Evolutionary conservation across 2,329 filamentous ascomycete species (phyloP), one percentile per base, ranked within the genome.

Genomic region (Epichloe sp.): DNA sequence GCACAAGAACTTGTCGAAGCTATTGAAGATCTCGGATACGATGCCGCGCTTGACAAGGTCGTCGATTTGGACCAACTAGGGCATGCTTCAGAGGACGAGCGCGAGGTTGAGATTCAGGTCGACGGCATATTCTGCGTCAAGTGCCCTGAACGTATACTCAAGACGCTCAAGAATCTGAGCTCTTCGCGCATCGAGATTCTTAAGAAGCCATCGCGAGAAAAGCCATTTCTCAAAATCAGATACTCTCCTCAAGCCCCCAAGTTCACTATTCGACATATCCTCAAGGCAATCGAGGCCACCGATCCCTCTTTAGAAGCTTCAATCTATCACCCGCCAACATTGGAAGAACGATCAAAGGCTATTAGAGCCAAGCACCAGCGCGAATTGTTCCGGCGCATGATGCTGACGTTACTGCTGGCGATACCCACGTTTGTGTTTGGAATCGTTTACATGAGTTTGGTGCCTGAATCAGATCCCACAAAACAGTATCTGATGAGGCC

Each of bases 371-470:
- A 77, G 52, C 87, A 95, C 59, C 80, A 84, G 59, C 76, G 71
- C 23, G 76, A 82, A 35, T 77, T 94, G 14, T 66, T 90, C 0
- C 71, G 78, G 53, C 82, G 90, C n/a, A 75, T 88, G 15, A 62
- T 85, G 1, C 73, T 94, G 51, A 84, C 87, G 1, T 65, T 85
- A 31, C 59, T 83, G 26, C 71, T 85, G 5, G 83, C 85, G 19
- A 83, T 96, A 44, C 90, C 91, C 2, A 88, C 87, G 0, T 90
- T 96, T 58, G 64, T 95, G 48, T 81, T 96, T 40, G 90, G 91
- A 3, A 87, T 96, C 49, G 82, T 95, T 1, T 95, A 88, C 69
- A 96, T 95, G 90, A 88, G 79, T 54, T 74, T 96, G 1, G 76
- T 95, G 0, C 71, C 83, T 0, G 65, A 61, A 15, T 66, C 73